Percentiles rank a stretch among this genome's conserved stretches.
phyloP scores from a whole-genome alignment of 306 rosid genomes.

The Sphenostylis stenocarpa region DNA sequence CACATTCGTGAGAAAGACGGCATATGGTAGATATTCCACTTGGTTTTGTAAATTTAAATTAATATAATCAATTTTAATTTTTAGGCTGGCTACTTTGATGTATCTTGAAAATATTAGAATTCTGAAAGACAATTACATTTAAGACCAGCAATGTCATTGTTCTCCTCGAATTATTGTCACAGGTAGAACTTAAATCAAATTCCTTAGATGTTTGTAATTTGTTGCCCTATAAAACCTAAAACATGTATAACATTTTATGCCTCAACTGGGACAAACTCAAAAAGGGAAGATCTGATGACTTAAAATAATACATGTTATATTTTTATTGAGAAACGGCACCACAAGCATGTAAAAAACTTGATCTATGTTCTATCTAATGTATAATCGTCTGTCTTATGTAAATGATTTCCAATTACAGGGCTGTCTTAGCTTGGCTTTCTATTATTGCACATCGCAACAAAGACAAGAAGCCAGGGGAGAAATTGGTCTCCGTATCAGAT shows the following conservation, averaged over 20 bases:
- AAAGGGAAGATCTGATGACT: background rate
- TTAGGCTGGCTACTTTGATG: background rate
- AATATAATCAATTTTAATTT: background rate
- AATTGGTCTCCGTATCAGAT: slow-evolving; percentile 81
- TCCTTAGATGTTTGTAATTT: background rate
- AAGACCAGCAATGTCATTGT: background rate
- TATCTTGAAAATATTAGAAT: background rate
- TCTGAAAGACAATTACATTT: background rate
- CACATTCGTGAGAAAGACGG: slow-evolving; percentile 99
- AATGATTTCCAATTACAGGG: slow-evolving; percentile 57
- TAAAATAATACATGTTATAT: background rate
- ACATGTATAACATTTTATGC: background rate
- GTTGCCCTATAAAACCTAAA: background rate
- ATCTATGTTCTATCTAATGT: background rate
- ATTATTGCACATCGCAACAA: slow-evolving; percentile 82
- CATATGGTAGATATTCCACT: slow-evolving; percentile 69
- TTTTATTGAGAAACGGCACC: background rate
- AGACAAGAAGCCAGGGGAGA: slow-evolving; percentile 80
- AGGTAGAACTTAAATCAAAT: background rate
- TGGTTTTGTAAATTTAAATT: background rate
- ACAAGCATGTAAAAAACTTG: background rate
- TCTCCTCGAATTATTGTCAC: background rate
- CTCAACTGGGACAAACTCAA: background rate
- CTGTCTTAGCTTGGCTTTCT: slow-evolving; percentile 98
- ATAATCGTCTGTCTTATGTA: slow-evolving; percentile 21